Conservation (phyloP, 2,329 filamentous ascomycete genomes). For the Hypomyces perniciosus region DNA sequence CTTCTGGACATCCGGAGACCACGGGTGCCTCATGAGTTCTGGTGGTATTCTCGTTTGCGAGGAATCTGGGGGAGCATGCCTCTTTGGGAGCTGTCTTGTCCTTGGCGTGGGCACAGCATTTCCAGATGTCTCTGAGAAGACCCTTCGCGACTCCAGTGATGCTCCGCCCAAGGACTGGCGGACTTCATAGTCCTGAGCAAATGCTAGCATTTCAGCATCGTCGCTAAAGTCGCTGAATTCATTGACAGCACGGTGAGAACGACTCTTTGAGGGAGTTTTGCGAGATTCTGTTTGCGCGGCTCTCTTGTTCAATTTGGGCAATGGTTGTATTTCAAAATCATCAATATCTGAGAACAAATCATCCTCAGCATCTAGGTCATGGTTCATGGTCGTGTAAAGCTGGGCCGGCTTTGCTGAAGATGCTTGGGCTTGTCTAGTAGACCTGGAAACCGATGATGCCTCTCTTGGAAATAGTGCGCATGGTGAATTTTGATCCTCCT, state of each 20-base stretch:
- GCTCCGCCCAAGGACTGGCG: conserved; percentile 27
- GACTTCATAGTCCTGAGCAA: conserved; percentile 45
- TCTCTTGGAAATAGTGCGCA: conserved; percentile 23
- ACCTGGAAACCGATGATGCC: conserved; percentile 7
- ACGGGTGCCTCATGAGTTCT: conserved; percentile 60
- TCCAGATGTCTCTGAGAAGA: conserved; percentile 44
- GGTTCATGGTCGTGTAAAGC: conserved; percentile 7
- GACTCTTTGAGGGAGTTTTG: conserved; percentile 5
- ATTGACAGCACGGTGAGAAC: conserved; percentile 21
- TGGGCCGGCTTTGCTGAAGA: background rate
- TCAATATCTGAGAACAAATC: conserved; percentile 27
- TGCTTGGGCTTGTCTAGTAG: background rate
- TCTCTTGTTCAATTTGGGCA: conserved; percentile 10
- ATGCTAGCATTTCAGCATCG: conserved; percentile 46
- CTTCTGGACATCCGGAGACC: conserved; percentile 79
- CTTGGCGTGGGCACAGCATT: conserved; percentile 33
- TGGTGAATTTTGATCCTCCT: conserved; percentile 17
- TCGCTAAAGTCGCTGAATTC: conserved; percentile 45
- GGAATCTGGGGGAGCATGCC: conserved; percentile 19
- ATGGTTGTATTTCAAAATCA: conserved; percentile 20
- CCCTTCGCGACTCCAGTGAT: conserved; percentile 27
- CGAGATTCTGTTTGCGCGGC: conserved; percentile 4
- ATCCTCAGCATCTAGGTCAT: conserved; percentile 21
- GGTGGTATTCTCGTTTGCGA: conserved; percentile 36
- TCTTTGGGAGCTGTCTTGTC: conserved; percentile 28